Conservation (phyloP, 805 yeast species). For the Metschnikowia kunwiensis region DNA sequence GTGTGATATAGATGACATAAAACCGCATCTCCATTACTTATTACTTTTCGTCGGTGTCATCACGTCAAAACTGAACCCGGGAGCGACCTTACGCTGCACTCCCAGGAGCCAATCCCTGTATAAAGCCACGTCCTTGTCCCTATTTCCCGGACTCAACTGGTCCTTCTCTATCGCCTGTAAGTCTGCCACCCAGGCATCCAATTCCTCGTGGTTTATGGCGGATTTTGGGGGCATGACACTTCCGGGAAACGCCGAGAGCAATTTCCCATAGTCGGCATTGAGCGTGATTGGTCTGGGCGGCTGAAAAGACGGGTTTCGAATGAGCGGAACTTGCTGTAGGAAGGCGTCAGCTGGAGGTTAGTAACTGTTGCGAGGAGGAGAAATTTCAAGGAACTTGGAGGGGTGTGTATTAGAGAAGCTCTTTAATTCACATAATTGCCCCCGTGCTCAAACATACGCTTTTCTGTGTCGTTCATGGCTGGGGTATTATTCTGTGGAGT, state of each 20-base stretch:
- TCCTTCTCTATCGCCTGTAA: conserved; percentile 18
- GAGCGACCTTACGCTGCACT: conserved; percentile 37
- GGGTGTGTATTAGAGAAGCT: too few relatives aligned
- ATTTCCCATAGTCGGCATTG: conserved; percentile 44
- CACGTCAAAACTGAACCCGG: conserved; percentile 35
- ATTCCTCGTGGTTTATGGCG: conserved; percentile 24
- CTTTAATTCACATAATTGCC: too few relatives aligned
- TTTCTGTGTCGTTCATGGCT: conserved; percentile 23
- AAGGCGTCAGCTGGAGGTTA: conserved; percentile 41
- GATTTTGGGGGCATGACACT: conserved; percentile 39
- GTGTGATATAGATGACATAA: too few relatives aligned
- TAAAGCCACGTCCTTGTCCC: conserved; percentile 15
- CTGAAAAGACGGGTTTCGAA: conserved; percentile 48
- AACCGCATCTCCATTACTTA: too few relatives aligned
- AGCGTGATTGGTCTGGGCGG: conserved; percentile 56
- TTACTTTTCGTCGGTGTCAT: conserved; percentile 26
- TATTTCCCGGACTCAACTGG: conserved; percentile 5
- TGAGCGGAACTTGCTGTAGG: conserved; percentile 53
- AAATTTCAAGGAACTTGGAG: too few relatives aligned
- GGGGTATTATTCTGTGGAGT: too few relatives aligned
- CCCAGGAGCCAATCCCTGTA: conserved; percentile 30
- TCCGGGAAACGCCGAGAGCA: conserved; percentile 32
- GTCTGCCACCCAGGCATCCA: conserved; percentile 28
- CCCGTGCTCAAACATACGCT: conserved; percentile 17
- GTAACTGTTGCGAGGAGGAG: conserved; percentile 5